Evolutionary conservation across 202 grass and related monocot genomes (phyloP).

Genomic region (Carex arenaria): DNA sequence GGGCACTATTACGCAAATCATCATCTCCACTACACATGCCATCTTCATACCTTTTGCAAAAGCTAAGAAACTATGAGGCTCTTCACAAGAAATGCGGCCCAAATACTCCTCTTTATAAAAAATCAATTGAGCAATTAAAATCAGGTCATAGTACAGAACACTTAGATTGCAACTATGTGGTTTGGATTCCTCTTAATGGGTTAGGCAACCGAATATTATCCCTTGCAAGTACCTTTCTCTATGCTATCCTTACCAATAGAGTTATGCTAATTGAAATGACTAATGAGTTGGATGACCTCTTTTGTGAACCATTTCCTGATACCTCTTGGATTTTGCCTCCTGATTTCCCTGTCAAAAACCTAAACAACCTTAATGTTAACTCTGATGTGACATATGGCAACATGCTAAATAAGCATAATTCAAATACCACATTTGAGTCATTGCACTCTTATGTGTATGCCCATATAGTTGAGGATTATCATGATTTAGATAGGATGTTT

Average conservation of each 20-base stretch:
- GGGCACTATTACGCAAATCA: conserved; percentile 13
- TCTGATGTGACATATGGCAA: conserved; percentile 30
- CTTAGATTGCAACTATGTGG: conserved; percentile 47
- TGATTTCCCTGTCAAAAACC: conserved; percentile 40
- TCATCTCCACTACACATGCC: conserved; percentile 26
- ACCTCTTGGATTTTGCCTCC: conserved; percentile 44
- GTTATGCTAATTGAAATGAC: conserved; percentile 38
- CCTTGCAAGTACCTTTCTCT: conserved; percentile 41
- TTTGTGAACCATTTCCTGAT: conserved; percentile 69
- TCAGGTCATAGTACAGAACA: conserved; percentile 17
- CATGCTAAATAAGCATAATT: conserved; percentile 19
- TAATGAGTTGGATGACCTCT: conserved; percentile 33
- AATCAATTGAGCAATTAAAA: conserved; percentile 30
- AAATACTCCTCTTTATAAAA: conserved; percentile 28
- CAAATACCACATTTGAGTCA: not conserved
- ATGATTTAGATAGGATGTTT: conserved; percentile 26
- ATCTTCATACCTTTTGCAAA: conserved; percentile 41
- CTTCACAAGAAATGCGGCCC: conserved; percentile 38
- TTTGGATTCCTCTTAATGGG: conserved; percentile 41
- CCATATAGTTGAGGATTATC: conserved; percentile 15
- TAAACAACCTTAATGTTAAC: not conserved
- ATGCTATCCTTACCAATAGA: conserved; percentile 50
- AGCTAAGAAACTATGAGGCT: conserved; percentile 44
- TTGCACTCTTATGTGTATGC: conserved; percentile 41
- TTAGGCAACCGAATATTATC: conserved; percentile 64